A percentile compares a stretch with the other conserved stretches of the same genome.
Evolutionary conservation across 2,329 filamentous ascomycete species (phyloP).

Genomic region (Pleomassaria siparia): DNA sequence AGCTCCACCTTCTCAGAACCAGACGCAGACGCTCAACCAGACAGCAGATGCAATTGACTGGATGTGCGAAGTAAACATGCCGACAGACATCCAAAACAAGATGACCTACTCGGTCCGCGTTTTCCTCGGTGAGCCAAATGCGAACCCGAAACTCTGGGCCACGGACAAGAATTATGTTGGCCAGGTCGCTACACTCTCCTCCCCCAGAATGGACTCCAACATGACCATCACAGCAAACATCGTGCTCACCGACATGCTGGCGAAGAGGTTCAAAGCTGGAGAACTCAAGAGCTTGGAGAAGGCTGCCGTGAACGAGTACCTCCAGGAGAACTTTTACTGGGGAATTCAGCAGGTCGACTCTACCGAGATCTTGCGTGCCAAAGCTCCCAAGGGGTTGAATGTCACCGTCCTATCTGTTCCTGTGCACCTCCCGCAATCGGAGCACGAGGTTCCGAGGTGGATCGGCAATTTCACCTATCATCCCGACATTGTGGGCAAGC

Average conservation of each 20-base stretch:
- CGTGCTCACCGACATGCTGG: conserved; percentile 41
- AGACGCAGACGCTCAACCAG: conserved; percentile 5
- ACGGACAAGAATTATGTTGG: conserved; percentile 46
- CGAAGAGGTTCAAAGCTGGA: conserved; percentile 24
- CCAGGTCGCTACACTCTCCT: conserved; percentile 43
- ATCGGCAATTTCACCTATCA: conserved; percentile 25
- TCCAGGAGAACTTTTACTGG: conserved; percentile 35
- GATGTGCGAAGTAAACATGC: conserved; percentile 35
- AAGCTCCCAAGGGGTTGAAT: conserved; percentile 30
- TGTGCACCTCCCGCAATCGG: conserved; percentile 23
- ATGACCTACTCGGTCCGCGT: conserved; percentile 29
- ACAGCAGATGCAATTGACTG: conserved; percentile 28
- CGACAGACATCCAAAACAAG: conserved; percentile 28
- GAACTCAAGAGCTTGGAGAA: conserved; percentile 27
- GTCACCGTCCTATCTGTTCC: conserved; percentile 31
- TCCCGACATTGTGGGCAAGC: conserved; percentile 28
- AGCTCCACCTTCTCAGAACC: neutral
- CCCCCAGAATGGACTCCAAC: conserved; percentile 38
- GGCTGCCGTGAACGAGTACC: conserved; percentile 23
- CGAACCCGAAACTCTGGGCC: conserved; percentile 33
- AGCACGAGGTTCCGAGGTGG: conserved; percentile 30
- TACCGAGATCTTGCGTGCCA: conserved; percentile 29
- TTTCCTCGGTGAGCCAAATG: conserved; percentile 30
- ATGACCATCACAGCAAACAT: conserved; percentile 45
- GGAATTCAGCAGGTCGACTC: conserved; percentile 29